phyloP scores from a whole-genome alignment of 148 eudicot genomes.

The Fagopyrum homotropicum region DNA sequence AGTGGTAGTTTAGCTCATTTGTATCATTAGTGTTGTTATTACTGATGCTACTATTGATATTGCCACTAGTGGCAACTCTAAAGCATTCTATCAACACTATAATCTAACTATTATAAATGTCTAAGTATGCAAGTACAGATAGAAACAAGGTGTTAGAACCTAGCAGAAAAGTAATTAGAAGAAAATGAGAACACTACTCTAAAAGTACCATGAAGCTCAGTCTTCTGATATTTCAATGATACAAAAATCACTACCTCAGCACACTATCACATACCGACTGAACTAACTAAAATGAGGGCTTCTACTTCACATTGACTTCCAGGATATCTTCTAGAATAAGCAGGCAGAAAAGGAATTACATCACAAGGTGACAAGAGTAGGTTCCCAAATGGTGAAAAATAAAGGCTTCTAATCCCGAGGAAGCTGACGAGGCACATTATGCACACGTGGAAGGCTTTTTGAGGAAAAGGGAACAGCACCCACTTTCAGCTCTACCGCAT shows the following conservation, averaged over 20 bases:
- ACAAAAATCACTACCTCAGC: too few species aligned
- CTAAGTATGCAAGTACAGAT: neutral
- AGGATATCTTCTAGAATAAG: too few species aligned
- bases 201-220: too few species aligned
- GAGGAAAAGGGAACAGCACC: neutral
- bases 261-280: too few species aligned
- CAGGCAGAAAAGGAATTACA: too few species aligned
- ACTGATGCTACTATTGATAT: neutral
- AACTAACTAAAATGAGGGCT: too few species aligned
- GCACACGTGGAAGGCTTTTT: neutral
- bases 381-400: neutral
- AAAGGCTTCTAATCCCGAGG: neutral
- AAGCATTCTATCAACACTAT: neutral
- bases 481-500: neutral
- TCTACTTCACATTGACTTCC: too few species aligned
- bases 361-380: too few species aligned
- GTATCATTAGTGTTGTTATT: neutral
- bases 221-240: too few species aligned
- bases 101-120: neutral
- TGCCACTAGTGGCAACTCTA: neutral
- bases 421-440: neutral
- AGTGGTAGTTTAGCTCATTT: neutral
- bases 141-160: too few species aligned
- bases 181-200: too few species aligned
- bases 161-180: too few species aligned